Percentiles rank a stretch among this genome's conserved stretches.
Evolutionary conservation across 116 monocot genomes (phyloP).

Genomic region (Iris pallida): DNA sequence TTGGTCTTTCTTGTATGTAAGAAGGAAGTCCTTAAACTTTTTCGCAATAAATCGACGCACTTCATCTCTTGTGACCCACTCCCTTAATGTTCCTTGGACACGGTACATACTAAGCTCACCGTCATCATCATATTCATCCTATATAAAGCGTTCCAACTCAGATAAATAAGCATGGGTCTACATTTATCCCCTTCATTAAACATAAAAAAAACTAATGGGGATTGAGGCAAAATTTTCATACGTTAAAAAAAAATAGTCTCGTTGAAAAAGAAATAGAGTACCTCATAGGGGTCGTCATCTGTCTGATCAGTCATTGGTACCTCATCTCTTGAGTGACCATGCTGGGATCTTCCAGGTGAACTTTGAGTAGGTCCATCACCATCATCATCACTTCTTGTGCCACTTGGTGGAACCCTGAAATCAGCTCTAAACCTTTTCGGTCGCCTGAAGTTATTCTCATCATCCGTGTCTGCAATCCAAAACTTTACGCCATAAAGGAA

Average conservation of each 20-base stretch:
- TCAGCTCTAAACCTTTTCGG: slow-evolving; percentile 79
- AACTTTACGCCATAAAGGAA: slow-evolving; percentile 5
- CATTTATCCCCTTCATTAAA: not conserved
- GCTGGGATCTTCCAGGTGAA: slow-evolving; percentile 88
- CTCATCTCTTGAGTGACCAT: slow-evolving; percentile 74
- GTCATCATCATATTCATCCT: slow-evolving; percentile 95
- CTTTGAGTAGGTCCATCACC: slow-evolving; percentile 66
- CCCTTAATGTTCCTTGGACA: slow-evolving; percentile 92
- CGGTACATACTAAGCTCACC: slow-evolving; percentile 79
- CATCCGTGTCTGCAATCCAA: slow-evolving; percentile 71
- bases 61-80: slow-evolving; percentile 99
- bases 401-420: slow-evolving; percentile 53
- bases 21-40: slow-evolving; percentile 92
- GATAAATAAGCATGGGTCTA: not conserved
- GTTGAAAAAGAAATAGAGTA: slow-evolving; percentile 11
- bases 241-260: not conserved
- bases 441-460: slow-evolving; percentile 56
- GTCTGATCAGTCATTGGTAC: slow-evolving; percentile 86
- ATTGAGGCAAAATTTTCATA: not conserved
- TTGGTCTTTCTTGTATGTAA: slow-evolving; percentile 86
- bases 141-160: slow-evolving; percentile 6
- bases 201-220: not conserved
- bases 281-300: slow-evolving; percentile 89
- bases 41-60: slow-evolving; percentile 87
- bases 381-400: slow-evolving; percentile 73